Evolutionary conservation across 2,329 filamentous ascomycete genomes (phyloP), one percentile per base, ranked within the genome.

Genomic region (Akanthomyces lecanii): DNA sequence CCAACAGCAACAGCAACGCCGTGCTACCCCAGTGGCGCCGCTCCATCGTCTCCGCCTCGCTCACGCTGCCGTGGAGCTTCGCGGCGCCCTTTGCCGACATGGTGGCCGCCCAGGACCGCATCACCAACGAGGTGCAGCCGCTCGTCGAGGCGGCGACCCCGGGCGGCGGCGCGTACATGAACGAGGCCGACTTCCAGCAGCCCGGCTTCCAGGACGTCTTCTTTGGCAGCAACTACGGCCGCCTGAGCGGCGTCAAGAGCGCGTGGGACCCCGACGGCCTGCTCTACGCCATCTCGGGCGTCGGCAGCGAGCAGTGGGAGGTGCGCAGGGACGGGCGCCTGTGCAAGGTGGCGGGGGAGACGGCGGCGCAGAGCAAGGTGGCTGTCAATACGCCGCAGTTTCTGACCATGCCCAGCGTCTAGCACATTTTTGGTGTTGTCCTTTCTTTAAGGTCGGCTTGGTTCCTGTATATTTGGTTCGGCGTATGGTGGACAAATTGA

Each of bases 261-360:
- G 75, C 71, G 48, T 80, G 77, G 68, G 84, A 84, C 69, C 74
- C 78, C 0, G 65, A 72, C 25, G 71, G 71, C 2, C 61, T 85
- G 16, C 84, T 81, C 51, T 81, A 83, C 62, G 80, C 79, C n/a
- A 72, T 72, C 3, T 75, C 74, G 3, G 79, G 72, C 12, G 82
- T 85, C 25, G 83, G 82, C 0, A 82, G 79, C 64, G 81, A 84
- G 58, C 73, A 70, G 5, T 85, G 82, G 82, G 69, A 71, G 23
- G 76, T 78, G 7, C 62, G 65, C 28, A 67, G 67, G 11, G 70
- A 71, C 59, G 73, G 40, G 2, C 38, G 53, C 7, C 48, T 45
- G 25, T 40, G 38, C 33, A 36, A 11, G 6, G 33, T 11, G 33
- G 10, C 33, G 7, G 33, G 7, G 33, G 33, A 8, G 33, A 3